phyloP scores from a whole-genome alignment of 2,329 filamentous ascomycete genomes.

The Penicillium sp. region DNA sequence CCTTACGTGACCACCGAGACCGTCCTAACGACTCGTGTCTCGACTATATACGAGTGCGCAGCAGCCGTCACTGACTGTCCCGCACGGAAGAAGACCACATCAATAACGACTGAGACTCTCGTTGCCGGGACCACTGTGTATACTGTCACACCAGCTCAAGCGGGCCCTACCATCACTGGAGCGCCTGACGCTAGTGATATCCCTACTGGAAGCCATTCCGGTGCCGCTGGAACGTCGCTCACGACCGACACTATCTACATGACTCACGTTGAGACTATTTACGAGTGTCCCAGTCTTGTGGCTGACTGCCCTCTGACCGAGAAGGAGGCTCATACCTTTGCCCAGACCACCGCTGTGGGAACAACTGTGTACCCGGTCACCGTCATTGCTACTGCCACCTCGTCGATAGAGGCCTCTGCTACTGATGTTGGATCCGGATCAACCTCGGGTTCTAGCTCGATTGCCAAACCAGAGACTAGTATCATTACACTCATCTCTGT shows the following conservation, averaged over 20 bases:
- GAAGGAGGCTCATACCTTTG: neutral
- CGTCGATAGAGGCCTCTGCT: neutral
- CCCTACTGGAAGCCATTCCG: neutral
- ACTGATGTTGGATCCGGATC: neutral
- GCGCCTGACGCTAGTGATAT: neutral
- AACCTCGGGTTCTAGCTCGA: neutral
- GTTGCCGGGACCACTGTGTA: conserved; percentile 18
- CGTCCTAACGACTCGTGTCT: neutral
- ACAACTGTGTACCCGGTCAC: neutral
- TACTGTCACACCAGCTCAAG: neutral
- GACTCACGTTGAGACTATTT: neutral
- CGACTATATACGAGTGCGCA: neutral
- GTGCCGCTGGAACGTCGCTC: neutral
- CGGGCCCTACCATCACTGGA: neutral
- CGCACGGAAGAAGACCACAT: neutral
- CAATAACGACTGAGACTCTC: conserved; percentile 16
- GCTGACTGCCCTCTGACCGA: neutral
- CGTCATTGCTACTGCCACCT: neutral
- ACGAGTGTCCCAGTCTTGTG: neutral
- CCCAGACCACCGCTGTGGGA: neutral
- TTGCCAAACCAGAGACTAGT: neutral
- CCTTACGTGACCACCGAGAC: neutral
- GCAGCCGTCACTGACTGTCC: neutral
- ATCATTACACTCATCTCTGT: too few relatives aligned
- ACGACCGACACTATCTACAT: neutral